These are phyloP conservation scores for Kwoniella pini DNA, from an alignment of 768 basidiomycete species.

Conservation along the genomic window DNA sequence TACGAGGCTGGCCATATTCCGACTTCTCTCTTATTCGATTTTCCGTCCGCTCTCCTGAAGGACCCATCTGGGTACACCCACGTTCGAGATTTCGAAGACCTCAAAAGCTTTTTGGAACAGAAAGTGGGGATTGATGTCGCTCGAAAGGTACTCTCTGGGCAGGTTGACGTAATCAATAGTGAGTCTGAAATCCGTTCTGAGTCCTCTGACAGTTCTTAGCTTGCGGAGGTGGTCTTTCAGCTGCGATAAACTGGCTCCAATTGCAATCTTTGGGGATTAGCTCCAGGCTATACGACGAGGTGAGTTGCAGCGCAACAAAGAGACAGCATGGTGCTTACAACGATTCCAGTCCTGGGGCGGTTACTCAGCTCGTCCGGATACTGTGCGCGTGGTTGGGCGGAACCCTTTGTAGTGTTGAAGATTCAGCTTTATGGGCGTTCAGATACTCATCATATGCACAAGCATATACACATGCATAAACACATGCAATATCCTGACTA, in stretches of 20 bases:
- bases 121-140: conserved; percentile 60
- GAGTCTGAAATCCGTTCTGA: conserved; percentile 63
- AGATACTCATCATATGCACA: no score
- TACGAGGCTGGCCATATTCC: conserved; percentile 81
- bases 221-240: conserved; percentile 99
- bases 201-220: conserved; percentile 25
- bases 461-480: conserved; percentile 8
- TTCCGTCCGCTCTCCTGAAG: conserved; percentile 66
- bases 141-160: conserved; percentile 3
- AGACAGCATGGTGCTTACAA: neutral
- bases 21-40: conserved; percentile 78
- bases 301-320: conserved; percentile 55
- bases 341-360: conserved; percentile 8
- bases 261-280: conserved; percentile 62
- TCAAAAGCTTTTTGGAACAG: conserved; percentile 64
- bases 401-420: conserved; percentile 2
- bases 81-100: conserved; percentile 58
- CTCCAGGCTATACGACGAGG: conserved; percentile 83
- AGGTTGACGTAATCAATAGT: conserved; percentile 63
- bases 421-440: no score
- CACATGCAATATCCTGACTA: neutral
- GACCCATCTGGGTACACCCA: conserved; percentile 58
- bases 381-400: conserved; percentile 4
- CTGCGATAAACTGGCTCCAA: conserved; percentile 89
- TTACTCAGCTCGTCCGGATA: conserved; percentile 9